phyloP scores from a whole-genome alignment of 2,329 filamentous ascomycete species.

The Zymoseptoria tritici region DNA sequence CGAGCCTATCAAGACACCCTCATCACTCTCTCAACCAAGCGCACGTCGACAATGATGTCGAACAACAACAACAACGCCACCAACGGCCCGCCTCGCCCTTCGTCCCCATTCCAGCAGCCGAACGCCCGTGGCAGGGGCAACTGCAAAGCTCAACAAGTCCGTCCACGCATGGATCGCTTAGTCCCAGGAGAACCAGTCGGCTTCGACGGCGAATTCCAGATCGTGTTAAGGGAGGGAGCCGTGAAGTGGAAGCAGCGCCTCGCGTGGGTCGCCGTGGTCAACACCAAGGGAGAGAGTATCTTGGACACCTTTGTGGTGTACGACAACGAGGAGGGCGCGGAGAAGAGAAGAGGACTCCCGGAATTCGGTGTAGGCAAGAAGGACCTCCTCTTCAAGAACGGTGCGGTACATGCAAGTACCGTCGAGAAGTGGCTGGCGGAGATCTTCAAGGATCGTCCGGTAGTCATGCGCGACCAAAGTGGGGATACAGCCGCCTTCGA shows the following conservation, averaged over 20 bases:
- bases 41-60: too few relatives aligned
- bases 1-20: too few relatives aligned
- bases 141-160: conserved; percentile 2
- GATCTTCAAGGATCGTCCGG: conserved; percentile 7
- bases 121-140: background rate
- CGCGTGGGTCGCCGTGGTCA: conserved; percentile 10
- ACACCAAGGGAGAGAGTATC: conserved; percentile 9
- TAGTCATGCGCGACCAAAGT: conserved; percentile 9
- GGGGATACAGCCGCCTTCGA: conserved; percentile 6
- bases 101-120: background rate
- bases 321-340: too few relatives aligned
- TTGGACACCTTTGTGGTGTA: conserved; percentile 10
- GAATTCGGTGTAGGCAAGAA: too few relatives aligned
- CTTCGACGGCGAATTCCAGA: conserved; percentile 14
- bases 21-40: too few relatives aligned
- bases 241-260: conserved; percentile 6
- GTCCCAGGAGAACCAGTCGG: conserved; percentile 6
- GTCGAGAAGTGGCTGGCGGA: conserved; percentile 9
- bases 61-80: too few relatives aligned
- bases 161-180: conserved; percentile 6
- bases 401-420: conserved; percentile 2
- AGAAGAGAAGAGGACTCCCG: too few relatives aligned
- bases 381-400: conserved; percentile 8
- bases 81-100: background rate
- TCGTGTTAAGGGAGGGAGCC: conserved; percentile 1